Base-by-base conservation (phyloP, 441 rosid species). In the Populus hybrid region DNA sequence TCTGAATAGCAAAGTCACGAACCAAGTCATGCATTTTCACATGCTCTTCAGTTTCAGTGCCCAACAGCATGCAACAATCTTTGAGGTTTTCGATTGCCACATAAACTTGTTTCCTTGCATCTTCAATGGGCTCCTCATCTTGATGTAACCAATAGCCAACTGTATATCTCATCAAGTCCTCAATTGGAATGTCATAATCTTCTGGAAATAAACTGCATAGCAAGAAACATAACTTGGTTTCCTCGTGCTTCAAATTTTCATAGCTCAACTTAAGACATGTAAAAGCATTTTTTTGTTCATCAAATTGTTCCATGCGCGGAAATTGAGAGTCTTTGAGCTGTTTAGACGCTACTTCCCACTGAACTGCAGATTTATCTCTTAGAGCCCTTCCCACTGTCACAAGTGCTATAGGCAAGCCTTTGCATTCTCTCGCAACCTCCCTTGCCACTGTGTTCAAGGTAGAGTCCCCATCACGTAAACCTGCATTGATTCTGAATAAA, bases 11-110 rank as follows among this genome's bases (percentile, higher is more conserved):
- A 66, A 69, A 50, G 69, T 73, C 85, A 23, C 70, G 80, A 66
- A 82, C 71, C 3, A 76, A 28, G 16, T 82, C 82, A 64, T 73
- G 82, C 78, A 82, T 76, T 24, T 28, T 76, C 11, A 79, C 78
- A 21, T 21, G 8, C 10, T 36, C 23, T 64, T 40, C 61, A 14
- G 18, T 29, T 16, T 26, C 76, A 7, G 71, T 11, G 11, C 66
- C 76, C 50, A 70, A 56, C 20, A 82, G 26, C 65, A 82, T 68
- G 33, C 77, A 38, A 26, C 82, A 76, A 7, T 23, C 50, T 69
- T 50, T 66, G 8, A 82, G 78, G 3, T 50, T 68, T 2, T 6
- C 21, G 4, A 76, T 2, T 3, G 28, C 28, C 9, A 7, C 78
- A 10, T 6, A 12, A 9, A 75, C 18, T 66, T 69, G 28, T 2